Conservation (phyloP, 192 early-diverging fungal genomes). For the Lunasporangiospora selenospora region DNA sequence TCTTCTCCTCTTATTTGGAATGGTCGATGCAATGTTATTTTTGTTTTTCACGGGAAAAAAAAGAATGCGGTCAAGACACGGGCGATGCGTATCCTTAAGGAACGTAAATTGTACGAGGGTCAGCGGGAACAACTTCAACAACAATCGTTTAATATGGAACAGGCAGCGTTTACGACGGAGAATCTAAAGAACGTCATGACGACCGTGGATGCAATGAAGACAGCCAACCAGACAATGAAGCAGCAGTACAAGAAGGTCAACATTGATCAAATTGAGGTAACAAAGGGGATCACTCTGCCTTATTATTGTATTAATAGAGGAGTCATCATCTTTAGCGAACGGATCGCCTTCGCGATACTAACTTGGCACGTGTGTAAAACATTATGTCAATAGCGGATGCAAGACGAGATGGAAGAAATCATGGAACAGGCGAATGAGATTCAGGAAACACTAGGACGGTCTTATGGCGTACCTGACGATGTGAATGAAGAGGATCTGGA, state of each 20-base stretch:
- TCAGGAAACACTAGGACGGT: conserved; percentile 92
- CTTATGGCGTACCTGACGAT: conserved; percentile 94
- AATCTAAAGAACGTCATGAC: conserved; percentile 97
- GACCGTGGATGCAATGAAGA: conserved; percentile 97
- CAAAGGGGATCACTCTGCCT: background rate
- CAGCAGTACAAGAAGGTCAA: conserved; percentile 96
- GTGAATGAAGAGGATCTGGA: conserved; percentile 97
- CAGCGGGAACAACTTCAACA: conserved; percentile 95
- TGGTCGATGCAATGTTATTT: background rate
- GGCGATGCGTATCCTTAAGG: conserved; percentile 90
- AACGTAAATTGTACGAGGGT: conserved; percentile 94
- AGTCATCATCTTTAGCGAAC: background rate
- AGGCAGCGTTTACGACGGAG: conserved; percentile 89
- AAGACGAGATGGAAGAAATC: conserved; percentile 99
- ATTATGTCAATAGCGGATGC: conserved; percentile 67
- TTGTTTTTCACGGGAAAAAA: no score
- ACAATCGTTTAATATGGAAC: conserved; percentile 99
- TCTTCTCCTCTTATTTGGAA: no score
- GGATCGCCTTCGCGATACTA: background rate
- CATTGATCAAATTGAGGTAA: conserved; percentile 93
- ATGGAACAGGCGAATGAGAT: conserved; percentile 97
- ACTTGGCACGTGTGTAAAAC: background rate
- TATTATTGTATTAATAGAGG: background rate
- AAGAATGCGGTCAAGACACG: conserved; percentile 93
- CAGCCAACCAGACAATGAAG: conserved; percentile 94